Evolutionary conservation across 2,329 filamentous ascomycete species (phyloP).

Genomic region (Pseudogymnoascus sp.): DNA sequence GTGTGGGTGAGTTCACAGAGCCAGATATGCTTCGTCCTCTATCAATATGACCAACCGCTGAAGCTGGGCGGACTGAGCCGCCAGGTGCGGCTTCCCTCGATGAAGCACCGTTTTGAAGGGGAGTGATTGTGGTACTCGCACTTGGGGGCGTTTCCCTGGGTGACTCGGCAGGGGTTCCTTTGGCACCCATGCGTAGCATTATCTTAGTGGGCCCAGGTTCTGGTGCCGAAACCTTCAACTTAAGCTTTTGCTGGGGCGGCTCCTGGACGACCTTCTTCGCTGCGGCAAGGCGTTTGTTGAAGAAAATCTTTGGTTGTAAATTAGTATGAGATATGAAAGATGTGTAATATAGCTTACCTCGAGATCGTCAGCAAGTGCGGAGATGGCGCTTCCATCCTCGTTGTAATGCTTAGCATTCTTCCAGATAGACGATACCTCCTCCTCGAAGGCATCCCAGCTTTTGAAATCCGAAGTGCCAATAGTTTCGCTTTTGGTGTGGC

Average conservation of each 20-base stretch:
- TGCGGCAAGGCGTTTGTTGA: conserved; percentile 58
- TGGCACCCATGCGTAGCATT: conserved; percentile 60
- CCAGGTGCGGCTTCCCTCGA: not conserved
- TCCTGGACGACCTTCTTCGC: conserved; percentile 66
- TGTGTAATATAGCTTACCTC: conserved; percentile 48
- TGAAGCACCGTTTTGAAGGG: not conserved
- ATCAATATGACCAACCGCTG: conserved; percentile 24
- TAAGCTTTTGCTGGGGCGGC: conserved; percentile 68
- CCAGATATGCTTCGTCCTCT: conserved; percentile 25
- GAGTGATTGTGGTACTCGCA: conserved; percentile 27
- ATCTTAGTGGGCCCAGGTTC: conserved; percentile 52
- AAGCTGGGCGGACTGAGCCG: conserved; percentile 12
- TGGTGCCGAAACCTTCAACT: conserved; percentile 57
- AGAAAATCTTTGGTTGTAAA: conserved; percentile 47
- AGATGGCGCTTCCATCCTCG: conserved; percentile 83
- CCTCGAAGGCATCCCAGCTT: conserved; percentile 73
- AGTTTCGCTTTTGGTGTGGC: conserved; percentile 37
- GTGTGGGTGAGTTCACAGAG: conserved; percentile 25
- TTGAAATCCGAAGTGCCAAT: conserved; percentile 58
- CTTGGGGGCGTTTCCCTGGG: conserved; percentile 31
- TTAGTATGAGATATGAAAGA: conserved; percentile 8
- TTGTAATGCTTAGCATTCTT: conserved; percentile 84
- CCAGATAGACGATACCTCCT: conserved; percentile 76
- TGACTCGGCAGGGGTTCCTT: conserved; percentile 45
- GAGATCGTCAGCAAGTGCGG: conserved; percentile 65